A percentile compares a stretch with the other conserved stretches of the same genome.
These are phyloP conservation scores for Trichoderma semiorbis DNA, from an alignment of 2,329 filamentous ascomycete genomes.

Conservation along the genomic window DNA sequence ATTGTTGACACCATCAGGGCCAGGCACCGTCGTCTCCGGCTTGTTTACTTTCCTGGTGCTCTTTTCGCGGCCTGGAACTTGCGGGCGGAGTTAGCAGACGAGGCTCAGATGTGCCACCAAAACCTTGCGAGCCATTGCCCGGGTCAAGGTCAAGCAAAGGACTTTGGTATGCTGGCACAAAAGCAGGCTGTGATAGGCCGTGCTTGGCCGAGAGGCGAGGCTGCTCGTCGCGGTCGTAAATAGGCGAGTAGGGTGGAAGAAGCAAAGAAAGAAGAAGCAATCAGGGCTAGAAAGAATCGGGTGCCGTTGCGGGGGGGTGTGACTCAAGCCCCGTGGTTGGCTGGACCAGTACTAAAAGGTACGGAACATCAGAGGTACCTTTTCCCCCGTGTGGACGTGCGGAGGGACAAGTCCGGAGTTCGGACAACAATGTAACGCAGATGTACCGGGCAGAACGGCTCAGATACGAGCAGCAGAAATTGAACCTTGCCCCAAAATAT, in stretches of 20 bases:
- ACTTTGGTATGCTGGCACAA: neutral
- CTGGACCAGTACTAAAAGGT: neutral
- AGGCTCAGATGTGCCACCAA: conserved; percentile 8
- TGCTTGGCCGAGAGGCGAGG: neutral
- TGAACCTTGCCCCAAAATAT: neutral
- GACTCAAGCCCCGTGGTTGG: conserved; percentile 2
- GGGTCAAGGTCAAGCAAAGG: neutral
- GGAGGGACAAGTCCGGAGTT: neutral
- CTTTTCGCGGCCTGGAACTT: neutral
- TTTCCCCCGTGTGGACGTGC: neutral
- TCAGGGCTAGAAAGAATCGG: neutral
- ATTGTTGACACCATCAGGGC: neutral
- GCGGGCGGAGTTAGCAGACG: conserved; percentile 9
- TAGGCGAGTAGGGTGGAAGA: conserved; percentile 10
- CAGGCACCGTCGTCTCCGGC: neutral
- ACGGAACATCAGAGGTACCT: neutral
- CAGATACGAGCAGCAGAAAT: neutral
- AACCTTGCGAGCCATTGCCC: conserved; percentile 1
- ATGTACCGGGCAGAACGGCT: neutral
- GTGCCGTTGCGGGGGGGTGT: neutral
- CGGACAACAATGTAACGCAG: neutral
- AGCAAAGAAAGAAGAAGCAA: conserved; percentile 1
- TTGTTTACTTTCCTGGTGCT: neutral
- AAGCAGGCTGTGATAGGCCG: neutral
- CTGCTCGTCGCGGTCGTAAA: conserved; percentile 2